Conservation (phyloP, 2,329 filamentous ascomycete species). For the Cladophialophora exuberans region DNA sequence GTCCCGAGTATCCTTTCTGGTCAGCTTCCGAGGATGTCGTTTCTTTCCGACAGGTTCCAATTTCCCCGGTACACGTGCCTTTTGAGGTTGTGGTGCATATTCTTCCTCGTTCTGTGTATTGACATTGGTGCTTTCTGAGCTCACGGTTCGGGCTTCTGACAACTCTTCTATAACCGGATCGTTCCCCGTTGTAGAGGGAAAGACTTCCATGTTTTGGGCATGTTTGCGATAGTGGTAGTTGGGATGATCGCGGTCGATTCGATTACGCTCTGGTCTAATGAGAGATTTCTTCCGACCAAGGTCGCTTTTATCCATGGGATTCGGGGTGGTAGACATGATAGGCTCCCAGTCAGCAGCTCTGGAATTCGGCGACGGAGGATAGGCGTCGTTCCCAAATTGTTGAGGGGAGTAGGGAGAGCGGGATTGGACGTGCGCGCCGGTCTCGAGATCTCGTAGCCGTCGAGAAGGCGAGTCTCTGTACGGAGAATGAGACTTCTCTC, state of each 20-base stretch:
- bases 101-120: slow-evolving; percentile 45
- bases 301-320: slow-evolving; percentile 45
- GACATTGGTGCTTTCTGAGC: slow-evolving; percentile 66
- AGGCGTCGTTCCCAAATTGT: slow-evolving; percentile 26
- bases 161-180: slow-evolving; percentile 81
- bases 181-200: slow-evolving; percentile 89
- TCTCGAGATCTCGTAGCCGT: slow-evolving; percentile 72
- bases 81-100: slow-evolving; percentile 32
- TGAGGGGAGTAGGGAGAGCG: slow-evolving; percentile 38
- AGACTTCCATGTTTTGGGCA: slow-evolving; percentile 86
- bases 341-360: slow-evolving; percentile 58
- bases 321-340: slow-evolving; percentile 56
- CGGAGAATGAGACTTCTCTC: slow-evolving; percentile 61
- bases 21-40: slow-evolving; percentile 62
- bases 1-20: slow-evolving; percentile 62
- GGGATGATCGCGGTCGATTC: slow-evolving; percentile 83
- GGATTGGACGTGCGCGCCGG: slow-evolving; percentile 49
- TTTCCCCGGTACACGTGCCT: slow-evolving; percentile 37
- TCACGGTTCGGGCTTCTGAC: slow-evolving; percentile 56
- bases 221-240: slow-evolving; percentile 97
- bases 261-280: slow-evolving; percentile 83
- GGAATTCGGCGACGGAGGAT: slow-evolving; percentile 45
- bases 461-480: slow-evolving; percentile 72
- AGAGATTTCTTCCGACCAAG: slow-evolving; percentile 79
- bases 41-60: slow-evolving; percentile 34